Conservation (phyloP, 2,329 filamentous ascomycete genomes). For the Fusarium stilboides region DNA sequence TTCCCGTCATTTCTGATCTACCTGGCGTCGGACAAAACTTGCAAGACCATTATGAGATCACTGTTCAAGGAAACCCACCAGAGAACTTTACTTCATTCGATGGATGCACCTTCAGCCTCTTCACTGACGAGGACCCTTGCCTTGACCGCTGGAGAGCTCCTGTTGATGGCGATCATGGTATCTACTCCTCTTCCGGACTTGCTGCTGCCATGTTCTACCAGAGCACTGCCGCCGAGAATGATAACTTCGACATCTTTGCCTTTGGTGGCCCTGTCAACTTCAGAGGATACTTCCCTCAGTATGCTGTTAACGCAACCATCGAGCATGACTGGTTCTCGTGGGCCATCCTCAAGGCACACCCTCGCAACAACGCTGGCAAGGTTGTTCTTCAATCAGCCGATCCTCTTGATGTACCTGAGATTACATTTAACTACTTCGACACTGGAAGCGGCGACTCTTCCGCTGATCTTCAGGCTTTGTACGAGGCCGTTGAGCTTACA, state of each 20-base stretch:
- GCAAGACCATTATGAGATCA: slow-evolving; percentile 66
- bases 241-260: slow-evolving; percentile 67
- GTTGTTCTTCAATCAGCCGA: slow-evolving; percentile 74
- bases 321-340: slow-evolving; percentile 60
- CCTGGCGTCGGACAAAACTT: slow-evolving; percentile 73
- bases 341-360: slow-evolving; percentile 71
- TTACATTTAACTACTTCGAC: slow-evolving; percentile 74
- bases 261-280: slow-evolving; percentile 70
- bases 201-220: slow-evolving; percentile 62
- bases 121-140: slow-evolving; percentile 55
- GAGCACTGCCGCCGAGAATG: slow-evolving; percentile 54
- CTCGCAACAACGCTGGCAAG: slow-evolving; percentile 73
- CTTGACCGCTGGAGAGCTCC: slow-evolving; percentile 54
- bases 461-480: slow-evolving; percentile 67
- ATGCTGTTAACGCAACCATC: slow-evolving; percentile 61
- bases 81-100: slow-evolving; percentile 50
- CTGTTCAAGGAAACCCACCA: slow-evolving; percentile 51
- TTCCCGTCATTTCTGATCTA: slow-evolving; percentile 61
- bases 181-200: slow-evolving; percentile 65
- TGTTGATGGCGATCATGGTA: slow-evolving; percentile 49
- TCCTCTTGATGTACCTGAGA: slow-evolving; percentile 74
- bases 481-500: slow-evolving; percentile 69
- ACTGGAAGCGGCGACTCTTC: slow-evolving; percentile 63
- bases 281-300: slow-evolving; percentile 70
- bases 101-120: slow-evolving; percentile 53